Evolutionary conservation across 2,329 filamentous ascomycete species (phyloP), one percentile per base, ranked within the genome.

Genomic region (Scolecobasidium constrictum): DNA sequence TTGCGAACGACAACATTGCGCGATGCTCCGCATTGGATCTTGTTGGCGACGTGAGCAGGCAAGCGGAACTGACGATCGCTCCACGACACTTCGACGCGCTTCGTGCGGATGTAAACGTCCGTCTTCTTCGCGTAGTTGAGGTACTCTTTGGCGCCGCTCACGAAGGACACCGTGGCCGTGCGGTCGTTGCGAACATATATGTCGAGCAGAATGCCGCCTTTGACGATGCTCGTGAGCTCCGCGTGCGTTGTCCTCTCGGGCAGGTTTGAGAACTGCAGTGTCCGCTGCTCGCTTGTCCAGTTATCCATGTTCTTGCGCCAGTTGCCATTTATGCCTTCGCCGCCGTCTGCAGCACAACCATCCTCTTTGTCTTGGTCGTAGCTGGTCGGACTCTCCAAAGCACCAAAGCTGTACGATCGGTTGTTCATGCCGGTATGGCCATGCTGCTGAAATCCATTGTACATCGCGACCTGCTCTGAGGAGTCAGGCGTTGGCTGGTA

Each of bases 1-100:
- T 72, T 71, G 45, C 73, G 73, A 34, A 93, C 72, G 16, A 88
- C 63, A 28, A 93, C 59, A 52, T 90, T 92, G 46, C 86, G 77
- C 34, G 77, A 83, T 12, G 82, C 82, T 12, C 84, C 83, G 38
- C 60, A 66, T 31, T 61, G 60, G 43, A 88, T 71, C 55, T 82
- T 83, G 56, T 72, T 67, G 17, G 72, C 70, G 41, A 87, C 67
- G 56, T 85, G 76, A 3, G 65, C 63, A 2, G 73, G 67, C 6
- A 90, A 65, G 22, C 70, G 68, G 54, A 80, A 87, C 52, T 88
- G 84, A 11, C 76, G 74, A 26, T 85, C 75, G 40, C 71, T 73
- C 19, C 22, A 44, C 6, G 3, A 11, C 18, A 16, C 23, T 56
- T 75, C 56, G 60, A 86, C 83, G 51, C 76, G 69, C 57, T 81